Percentiles rank a stretch among this genome's conserved stretches.
Evolutionary conservation across 163 green algal species (phyloP).

Genomic region (Prototheca cutis): DNA sequence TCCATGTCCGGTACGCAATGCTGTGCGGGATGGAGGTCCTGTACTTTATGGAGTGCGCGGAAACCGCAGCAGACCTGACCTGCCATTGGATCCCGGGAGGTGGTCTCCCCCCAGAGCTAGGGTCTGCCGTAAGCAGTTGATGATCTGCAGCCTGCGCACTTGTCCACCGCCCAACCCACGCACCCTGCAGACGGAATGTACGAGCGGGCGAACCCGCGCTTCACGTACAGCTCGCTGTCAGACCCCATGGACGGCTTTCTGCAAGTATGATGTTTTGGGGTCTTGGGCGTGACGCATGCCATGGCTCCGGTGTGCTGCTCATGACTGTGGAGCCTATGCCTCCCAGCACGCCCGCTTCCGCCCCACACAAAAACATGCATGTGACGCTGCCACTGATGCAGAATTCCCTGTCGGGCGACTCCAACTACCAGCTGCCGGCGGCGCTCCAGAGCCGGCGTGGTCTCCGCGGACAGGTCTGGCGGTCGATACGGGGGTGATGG

Average conservation of each 20-base stretch:
- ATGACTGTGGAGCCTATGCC: no score
- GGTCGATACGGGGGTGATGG: no score
- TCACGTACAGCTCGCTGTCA: background rate
- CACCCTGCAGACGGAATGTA: slow-evolving; percentile 1
- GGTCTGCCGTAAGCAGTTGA: no score
- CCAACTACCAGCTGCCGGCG: slow-evolving; percentile 3
- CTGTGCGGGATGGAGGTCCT: background rate
- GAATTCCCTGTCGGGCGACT: slow-evolving; percentile 2
- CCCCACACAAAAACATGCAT: no score
- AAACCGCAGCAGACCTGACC: no score
- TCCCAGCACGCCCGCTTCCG: no score
- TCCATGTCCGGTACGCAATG: background rate
- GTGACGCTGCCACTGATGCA: background rate
- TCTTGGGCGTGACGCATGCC: background rate
- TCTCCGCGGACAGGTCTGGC: background rate
- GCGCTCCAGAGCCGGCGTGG: background rate
- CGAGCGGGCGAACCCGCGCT: background rate
- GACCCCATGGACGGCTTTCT: slow-evolving; percentile 2
- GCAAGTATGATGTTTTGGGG: no score
- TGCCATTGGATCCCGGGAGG: no score
- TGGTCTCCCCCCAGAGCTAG: no score
- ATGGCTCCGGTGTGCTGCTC: no score
- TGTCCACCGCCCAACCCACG: background rate
- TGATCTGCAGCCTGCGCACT: no score
- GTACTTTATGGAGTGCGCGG: no score